These are phyloP conservation scores for Sphagnum contortum DNA, from an alignment of 225 moss, liverwort and hornwort genomes.

Conservation along the genomic window DNA sequence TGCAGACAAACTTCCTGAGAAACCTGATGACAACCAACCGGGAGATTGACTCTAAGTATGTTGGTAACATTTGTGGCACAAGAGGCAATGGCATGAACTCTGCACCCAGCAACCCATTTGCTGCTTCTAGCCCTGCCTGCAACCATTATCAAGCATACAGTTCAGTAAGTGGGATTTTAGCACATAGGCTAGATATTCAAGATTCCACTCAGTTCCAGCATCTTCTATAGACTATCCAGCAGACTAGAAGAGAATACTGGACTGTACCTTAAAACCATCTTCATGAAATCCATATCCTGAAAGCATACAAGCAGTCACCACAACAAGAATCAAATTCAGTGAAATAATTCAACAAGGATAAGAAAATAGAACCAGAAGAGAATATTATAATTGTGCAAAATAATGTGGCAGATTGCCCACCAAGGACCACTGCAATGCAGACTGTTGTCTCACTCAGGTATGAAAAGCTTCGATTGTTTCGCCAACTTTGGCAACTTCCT, in stretches of 20 bases:
- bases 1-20: conserved; percentile 59
- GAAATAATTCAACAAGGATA: no score
- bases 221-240: no score
- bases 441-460: no score
- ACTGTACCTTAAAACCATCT: conserved; percentile 68
- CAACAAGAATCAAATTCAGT: no score
- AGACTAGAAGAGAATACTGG: not conserved
- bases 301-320: no score
- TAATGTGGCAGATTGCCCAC: no score
- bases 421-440: no score
- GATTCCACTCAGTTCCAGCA: no score
- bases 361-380: no score
- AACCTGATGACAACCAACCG: conserved; percentile 58
- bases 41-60: conserved; percentile 46
- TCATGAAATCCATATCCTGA: conserved; percentile 79
- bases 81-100: conserved; percentile 40
- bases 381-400: no score
- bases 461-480: no score
- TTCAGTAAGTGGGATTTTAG: not conserved
- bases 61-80: conserved; percentile 70
- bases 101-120: conserved; percentile 48
- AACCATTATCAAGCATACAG: not conserved
- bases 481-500: no score
- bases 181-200: not conserved
- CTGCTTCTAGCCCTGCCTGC: conserved; percentile 62